Conservation (phyloP, 2,329 filamentous ascomycete species). For the Aspergillus sp. region DNA sequence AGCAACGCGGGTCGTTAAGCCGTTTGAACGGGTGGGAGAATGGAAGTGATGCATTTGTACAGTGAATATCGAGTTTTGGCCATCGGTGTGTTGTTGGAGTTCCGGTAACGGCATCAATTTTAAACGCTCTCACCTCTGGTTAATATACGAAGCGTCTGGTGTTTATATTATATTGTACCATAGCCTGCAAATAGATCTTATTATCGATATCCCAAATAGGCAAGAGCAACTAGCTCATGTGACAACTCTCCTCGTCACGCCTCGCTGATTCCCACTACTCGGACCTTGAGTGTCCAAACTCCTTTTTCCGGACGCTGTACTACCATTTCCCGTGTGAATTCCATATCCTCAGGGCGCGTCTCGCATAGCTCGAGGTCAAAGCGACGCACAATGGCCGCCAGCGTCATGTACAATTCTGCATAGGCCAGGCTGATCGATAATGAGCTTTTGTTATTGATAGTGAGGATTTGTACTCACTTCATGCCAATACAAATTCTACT, state of each 20-base stretch:
- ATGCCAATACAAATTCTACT: slow-evolving; percentile 1
- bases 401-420: background rate
- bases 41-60: slow-evolving; percentile 23
- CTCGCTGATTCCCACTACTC: background rate
- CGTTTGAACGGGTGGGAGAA: slow-evolving; percentile 37
- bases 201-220: background rate
- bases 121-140: background rate
- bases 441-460: background rate
- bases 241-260: background rate
- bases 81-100: background rate
- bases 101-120: background rate
- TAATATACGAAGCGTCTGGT: no score
- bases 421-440: background rate
- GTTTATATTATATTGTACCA: no score
- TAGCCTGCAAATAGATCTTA: background rate
- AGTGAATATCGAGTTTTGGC: background rate
- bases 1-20: slow-evolving; percentile 33
- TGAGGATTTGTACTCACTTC: background rate
- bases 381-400: background rate
- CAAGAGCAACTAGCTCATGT: background rate
- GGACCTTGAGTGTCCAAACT: background rate
- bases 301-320: slow-evolving; percentile 1
- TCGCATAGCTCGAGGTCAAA: slow-evolving; percentile 1
- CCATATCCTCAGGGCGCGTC: background rate
- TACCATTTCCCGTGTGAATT: background rate